Conservation (phyloP, 805 yeast genomes). For the Wickerhamiella sergipiensis region DNA sequence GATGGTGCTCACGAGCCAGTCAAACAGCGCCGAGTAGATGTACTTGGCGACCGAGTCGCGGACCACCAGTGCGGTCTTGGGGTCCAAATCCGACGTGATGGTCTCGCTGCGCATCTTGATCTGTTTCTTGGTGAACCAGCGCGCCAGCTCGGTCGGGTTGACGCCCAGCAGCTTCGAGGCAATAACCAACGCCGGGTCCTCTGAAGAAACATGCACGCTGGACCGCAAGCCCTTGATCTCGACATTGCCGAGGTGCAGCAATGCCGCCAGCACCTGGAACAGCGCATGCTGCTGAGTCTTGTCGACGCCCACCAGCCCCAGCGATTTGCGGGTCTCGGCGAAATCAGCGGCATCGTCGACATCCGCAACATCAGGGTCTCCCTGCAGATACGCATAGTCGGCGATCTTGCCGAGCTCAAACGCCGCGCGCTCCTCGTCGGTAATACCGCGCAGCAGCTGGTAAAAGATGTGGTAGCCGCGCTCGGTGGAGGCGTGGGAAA, state of each 20-base stretch:
- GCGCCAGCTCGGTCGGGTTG: slow-evolving; percentile 58
- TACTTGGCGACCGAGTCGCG: slow-evolving; percentile 96
- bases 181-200: slow-evolving; percentile 70
- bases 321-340: slow-evolving; percentile 58
- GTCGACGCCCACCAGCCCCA: slow-evolving; percentile 63
- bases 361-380: slow-evolving; percentile 50
- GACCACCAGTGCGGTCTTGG: slow-evolving; percentile 76
- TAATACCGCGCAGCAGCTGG: slow-evolving; percentile 65
- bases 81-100: slow-evolving; percentile 69
- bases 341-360: slow-evolving; percentile 78
- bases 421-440: slow-evolving; percentile 37
- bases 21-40: slow-evolving; percentile 82
- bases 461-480: slow-evolving; percentile 93
- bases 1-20: slow-evolving; percentile 83
- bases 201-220: slow-evolving; percentile 68
- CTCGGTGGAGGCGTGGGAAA: slow-evolving; percentile 81
- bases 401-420: slow-evolving; percentile 49
- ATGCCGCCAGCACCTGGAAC: slow-evolving; percentile 70
- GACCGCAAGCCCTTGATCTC: slow-evolving; percentile 72
- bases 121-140: slow-evolving; percentile 89
- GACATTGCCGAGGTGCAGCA: slow-evolving; percentile 87
- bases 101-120: slow-evolving; percentile 86
- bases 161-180: slow-evolving; percentile 79
- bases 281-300: slow-evolving; percentile 47
- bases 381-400: slow-evolving; percentile 74